A percentile compares a stretch with the other conserved stretches of the same genome.
Evolutionary conservation across 768 basidiomycete species (phyloP).

Genomic region (Tulasnella sp.): DNA sequence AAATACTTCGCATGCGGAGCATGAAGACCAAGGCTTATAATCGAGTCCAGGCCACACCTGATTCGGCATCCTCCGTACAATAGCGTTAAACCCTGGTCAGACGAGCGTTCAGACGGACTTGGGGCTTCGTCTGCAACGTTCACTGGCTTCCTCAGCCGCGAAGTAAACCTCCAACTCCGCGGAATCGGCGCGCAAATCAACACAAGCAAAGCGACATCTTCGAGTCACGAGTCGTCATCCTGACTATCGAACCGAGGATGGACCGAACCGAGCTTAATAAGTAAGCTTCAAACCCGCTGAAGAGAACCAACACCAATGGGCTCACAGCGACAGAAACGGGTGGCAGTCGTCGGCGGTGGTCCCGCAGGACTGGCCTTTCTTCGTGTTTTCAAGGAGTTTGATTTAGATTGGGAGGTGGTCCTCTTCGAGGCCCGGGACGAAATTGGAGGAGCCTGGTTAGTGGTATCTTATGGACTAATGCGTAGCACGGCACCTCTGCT

Average conservation of each 20-base stretch:
- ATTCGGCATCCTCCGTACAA: no score
- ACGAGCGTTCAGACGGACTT: no score
- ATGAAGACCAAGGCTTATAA: no score
- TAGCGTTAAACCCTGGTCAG: no score
- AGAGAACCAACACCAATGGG: not conserved
- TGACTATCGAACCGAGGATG: not conserved
- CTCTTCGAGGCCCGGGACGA: constrained; percentile 62
- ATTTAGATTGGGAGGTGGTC: constrained; percentile 58
- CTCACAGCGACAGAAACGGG: constrained; percentile 25
- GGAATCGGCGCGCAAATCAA: no score
- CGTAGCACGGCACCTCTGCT: no score
- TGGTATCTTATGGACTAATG: constrained; percentile 24
- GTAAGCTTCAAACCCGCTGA: not conserved
- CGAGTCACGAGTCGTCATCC: not conserved
- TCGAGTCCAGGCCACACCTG: no score
- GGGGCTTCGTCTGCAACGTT: no score
- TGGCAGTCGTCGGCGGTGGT: constrained; percentile 54
- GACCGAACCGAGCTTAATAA: not conserved
- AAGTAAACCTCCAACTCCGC: no score
- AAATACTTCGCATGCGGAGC: no score
- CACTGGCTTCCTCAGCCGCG: no score
- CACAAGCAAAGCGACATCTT: not conserved
- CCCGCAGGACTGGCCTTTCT: constrained; percentile 69
- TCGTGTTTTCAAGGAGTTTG: constrained; percentile 49
- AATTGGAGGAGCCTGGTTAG: constrained; percentile 76